phyloP scores from a whole-genome alignment of 306 rosid genomes.

The Vicia villosa region DNA sequence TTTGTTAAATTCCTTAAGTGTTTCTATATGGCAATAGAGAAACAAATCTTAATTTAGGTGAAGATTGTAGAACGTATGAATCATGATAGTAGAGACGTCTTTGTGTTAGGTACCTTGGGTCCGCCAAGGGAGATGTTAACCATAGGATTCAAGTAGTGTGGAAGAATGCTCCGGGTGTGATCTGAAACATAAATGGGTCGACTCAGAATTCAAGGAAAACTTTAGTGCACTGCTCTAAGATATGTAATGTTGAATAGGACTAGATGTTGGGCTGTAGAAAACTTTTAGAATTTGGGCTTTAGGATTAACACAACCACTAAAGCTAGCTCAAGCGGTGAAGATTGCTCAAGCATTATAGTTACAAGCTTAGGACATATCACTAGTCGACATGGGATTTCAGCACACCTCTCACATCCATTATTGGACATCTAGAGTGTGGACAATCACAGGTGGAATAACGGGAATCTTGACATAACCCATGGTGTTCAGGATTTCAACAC shows the following conservation, averaged over 20 bases:
- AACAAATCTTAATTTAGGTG: not conserved
- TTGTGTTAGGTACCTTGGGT: not conserved
- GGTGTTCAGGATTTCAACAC: not conserved
- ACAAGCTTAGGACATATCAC: not conserved
- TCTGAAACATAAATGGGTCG: not conserved
- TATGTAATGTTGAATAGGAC: not conserved
- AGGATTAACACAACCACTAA: not conserved
- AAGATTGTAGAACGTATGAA: not conserved
- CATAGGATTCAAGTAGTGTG: not conserved
- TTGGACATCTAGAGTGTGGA: not conserved
- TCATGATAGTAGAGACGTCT: not conserved
- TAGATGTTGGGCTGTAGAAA: not conserved
- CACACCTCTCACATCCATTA: not conserved
- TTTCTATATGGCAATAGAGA: slow-evolving; percentile 8
- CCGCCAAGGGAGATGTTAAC: not conserved
- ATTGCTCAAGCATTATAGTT: not conserved
- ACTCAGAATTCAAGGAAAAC: not conserved
- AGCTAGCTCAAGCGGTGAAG: slow-evolving; percentile 1
- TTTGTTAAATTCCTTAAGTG: not conserved
- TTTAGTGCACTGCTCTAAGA: not conserved
- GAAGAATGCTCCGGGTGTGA: not conserved
- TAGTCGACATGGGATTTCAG: not conserved
- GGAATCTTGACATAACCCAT: not conserved
- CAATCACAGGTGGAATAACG: not conserved
- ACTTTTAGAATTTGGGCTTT: not conserved